phyloP scores from a whole-genome alignment of 176 grass and related monocot species.

The Secale cereale region DNA sequence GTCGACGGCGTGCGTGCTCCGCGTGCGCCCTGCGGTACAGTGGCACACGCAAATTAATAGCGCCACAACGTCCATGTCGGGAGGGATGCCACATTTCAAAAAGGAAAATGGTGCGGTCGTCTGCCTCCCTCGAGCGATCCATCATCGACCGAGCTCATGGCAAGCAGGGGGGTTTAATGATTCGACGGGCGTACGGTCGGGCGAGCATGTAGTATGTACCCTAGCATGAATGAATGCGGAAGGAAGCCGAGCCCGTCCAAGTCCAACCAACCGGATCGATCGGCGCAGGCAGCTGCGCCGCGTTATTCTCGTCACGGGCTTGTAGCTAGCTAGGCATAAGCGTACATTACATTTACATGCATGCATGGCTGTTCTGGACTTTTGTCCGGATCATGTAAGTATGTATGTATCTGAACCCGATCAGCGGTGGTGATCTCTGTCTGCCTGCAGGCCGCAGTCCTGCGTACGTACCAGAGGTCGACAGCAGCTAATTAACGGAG shows the following conservation, averaged over 20 bases:
- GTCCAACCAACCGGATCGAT: background rate
- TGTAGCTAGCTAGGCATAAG: background rate
- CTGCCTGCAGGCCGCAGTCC: background rate
- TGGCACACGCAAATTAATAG: background rate
- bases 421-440: background rate
- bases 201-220: background rate
- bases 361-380: background rate
- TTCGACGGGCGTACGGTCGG: background rate
- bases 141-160: background rate
- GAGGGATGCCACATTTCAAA: background rate
- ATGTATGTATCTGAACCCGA: background rate
- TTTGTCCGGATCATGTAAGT: background rate
- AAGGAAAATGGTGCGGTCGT: background rate
- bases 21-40: background rate
- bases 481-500: background rate
- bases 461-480: background rate
- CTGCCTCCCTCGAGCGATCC: background rate
- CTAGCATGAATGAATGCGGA: background rate
- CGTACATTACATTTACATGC: background rate
- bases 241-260: background rate
- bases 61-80: background rate
- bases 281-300: conserved; percentile 5
- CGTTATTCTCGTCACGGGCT: conserved; percentile 28
- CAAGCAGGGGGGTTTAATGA: background rate
- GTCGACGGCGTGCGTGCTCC: background rate